phyloP scores from a whole-genome alignment of 2,329 filamentous ascomycete genomes.

The Cyclaneusma minus region DNA sequence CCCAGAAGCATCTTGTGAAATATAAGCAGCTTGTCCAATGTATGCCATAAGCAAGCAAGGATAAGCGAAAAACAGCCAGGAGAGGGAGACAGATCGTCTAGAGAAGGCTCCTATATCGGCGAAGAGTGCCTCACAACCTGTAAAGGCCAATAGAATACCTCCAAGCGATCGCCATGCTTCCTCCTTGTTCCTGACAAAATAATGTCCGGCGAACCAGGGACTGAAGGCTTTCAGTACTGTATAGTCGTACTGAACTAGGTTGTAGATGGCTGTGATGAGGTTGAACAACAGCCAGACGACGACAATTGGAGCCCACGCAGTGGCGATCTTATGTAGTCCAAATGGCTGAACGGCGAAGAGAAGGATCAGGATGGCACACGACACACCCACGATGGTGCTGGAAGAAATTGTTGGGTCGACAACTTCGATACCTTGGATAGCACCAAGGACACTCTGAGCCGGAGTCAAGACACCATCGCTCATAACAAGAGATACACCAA shows the following conservation, averaged over 20 bases:
- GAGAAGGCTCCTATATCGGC: constrained; percentile 65
- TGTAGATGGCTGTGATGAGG: constrained; percentile 46
- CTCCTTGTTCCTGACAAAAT: constrained; percentile 40
- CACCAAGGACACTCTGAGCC: constrained; percentile 54
- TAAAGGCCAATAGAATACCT: constrained; percentile 62
- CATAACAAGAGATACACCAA: constrained; percentile 55
- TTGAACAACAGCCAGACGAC: constrained; percentile 54
- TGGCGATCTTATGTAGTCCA: constrained; percentile 44
- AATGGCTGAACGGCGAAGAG: constrained; percentile 51
- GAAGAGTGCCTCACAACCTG: constrained; percentile 65
- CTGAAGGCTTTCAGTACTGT: constrained; percentile 39
- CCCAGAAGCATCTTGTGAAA: constrained; percentile 34
- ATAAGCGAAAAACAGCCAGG: constrained; percentile 53
- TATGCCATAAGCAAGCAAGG: constrained; percentile 40
- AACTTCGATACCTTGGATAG: constrained; percentile 48
- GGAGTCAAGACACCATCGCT: constrained; percentile 51
- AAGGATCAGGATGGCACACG: constrained; percentile 46
- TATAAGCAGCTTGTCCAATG: constrained; percentile 56
- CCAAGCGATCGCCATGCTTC: constrained; percentile 50
- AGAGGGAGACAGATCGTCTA: constrained; percentile 53
- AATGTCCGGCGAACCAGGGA: constrained; percentile 43
- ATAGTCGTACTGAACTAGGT: constrained; percentile 33
- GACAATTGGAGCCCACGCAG: constrained; percentile 48
- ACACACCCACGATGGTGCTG: constrained; percentile 41
- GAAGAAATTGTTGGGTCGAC: constrained; percentile 38